These are phyloP conservation scores for Colletotrichum plurivorum DNA, from an alignment of 2,329 filamentous ascomycete species.

Conservation along the genomic window DNA sequence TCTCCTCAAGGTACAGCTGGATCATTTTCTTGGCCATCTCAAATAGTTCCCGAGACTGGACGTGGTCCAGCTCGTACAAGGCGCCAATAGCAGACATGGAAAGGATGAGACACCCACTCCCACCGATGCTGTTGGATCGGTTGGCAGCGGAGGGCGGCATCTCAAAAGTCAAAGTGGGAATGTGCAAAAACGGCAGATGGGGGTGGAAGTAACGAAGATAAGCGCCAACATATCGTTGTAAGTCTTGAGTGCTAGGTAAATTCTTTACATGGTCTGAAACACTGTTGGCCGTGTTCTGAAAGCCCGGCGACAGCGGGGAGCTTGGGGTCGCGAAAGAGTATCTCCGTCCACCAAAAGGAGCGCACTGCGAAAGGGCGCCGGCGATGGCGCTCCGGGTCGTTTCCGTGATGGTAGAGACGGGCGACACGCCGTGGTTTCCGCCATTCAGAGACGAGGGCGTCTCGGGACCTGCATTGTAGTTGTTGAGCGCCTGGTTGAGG, in stretches of 20 bases:
- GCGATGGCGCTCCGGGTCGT: conserved; percentile 73
- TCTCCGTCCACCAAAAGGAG: conserved; percentile 72
- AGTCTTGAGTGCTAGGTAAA: conserved; percentile 85
- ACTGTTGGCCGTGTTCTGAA: conserved; percentile 64
- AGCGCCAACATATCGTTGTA: conserved; percentile 90
- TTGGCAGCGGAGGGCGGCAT: conserved; percentile 75
- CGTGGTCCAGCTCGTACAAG: conserved; percentile 88
- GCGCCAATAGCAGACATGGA: conserved; percentile 84
- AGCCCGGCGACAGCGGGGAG: conserved; percentile 68
- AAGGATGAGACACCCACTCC: conserved; percentile 87
- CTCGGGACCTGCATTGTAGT: conserved; percentile 75
- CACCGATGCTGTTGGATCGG: conserved; percentile 74
- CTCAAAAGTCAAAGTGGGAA: conserved; percentile 93
- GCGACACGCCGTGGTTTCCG: conserved; percentile 70
- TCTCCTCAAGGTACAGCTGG: conserved; percentile 90
- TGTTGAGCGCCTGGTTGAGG: conserved; percentile 74
- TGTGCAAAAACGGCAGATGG: conserved; percentile 93
- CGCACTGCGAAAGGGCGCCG: conserved; percentile 70
- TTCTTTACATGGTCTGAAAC: conserved; percentile 65
- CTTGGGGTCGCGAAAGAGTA: conserved; percentile 72
- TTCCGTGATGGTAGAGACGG: conserved; percentile 76
- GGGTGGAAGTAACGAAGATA: conserved; percentile 96
- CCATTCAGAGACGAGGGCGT: conserved; percentile 80
- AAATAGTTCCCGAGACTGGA: conserved; percentile 86
- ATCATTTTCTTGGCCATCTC: conserved; percentile 97